phyloP scores from a whole-genome alignment of 1,284 basidiomycete species.

The Heterobasidion occidentale region DNA sequence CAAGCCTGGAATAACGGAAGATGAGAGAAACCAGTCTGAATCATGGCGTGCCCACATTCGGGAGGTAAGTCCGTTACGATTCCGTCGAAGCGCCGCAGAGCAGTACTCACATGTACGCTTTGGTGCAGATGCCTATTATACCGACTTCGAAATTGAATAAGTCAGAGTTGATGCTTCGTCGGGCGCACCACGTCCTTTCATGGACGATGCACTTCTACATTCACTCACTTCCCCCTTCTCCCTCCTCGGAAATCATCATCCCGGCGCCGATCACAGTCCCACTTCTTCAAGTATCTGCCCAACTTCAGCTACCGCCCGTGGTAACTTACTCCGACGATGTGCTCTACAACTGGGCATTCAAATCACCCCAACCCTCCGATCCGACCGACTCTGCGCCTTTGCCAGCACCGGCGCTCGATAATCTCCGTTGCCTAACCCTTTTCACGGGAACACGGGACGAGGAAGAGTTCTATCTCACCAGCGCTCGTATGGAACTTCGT shows the following conservation, averaged over 20 bases:
- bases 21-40: slow-evolving; percentile 38
- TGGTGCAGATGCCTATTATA: slow-evolving; percentile 38
- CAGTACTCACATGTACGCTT: background rate
- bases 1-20: slow-evolving; percentile 30
- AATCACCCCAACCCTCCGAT: slow-evolving; percentile 18
- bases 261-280: slow-evolving; percentile 75
- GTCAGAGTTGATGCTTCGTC: slow-evolving; percentile 65
- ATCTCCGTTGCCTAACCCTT: slow-evolving; percentile 55
- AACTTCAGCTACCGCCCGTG: slow-evolving; percentile 83
- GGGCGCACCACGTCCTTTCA: slow-evolving; percentile 80
- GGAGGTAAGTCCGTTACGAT: slow-evolving; percentile 29
- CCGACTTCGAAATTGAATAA: slow-evolving; percentile 38
- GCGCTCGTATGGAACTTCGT: slow-evolving; percentile 86
- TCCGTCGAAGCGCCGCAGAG: no score
- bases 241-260: slow-evolving; percentile 45
- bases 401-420: slow-evolving; percentile 35
- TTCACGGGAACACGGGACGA: slow-evolving; percentile 87
- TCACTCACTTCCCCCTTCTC: slow-evolving; percentile 55
- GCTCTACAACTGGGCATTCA: slow-evolving; percentile 82
- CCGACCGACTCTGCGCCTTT: slow-evolving; percentile 10
- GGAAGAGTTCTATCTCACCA: slow-evolving; percentile 84
- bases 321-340: slow-evolving; percentile 93
- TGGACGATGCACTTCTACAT: slow-evolving; percentile 89
- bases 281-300: slow-evolving; percentile 64
- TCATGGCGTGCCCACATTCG: slow-evolving; percentile 59